phyloP scores from a whole-genome alignment of 768 basidiomycete genomes.

The Boletellus sp. region DNA sequence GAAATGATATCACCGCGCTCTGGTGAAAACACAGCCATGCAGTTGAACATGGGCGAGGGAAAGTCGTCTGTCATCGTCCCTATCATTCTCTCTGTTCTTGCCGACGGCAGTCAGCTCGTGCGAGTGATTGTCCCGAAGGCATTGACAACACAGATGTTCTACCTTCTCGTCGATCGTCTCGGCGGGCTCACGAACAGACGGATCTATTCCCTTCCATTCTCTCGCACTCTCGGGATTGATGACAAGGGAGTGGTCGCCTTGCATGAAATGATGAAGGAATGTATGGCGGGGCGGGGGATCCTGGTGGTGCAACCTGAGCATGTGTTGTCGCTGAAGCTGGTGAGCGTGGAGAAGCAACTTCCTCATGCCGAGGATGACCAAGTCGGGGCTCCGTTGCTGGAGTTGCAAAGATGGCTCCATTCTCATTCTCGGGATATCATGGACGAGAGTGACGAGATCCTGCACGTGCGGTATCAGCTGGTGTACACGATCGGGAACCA shows the following conservation, averaged over 20 bases:
- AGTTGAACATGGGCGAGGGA: constrained; percentile 59
- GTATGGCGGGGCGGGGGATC: constrained; percentile 37
- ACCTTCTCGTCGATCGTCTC: constrained; percentile 39
- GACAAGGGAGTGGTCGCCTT: constrained; percentile 18
- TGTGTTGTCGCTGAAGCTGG: constrained; percentile 45
- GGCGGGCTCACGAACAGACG: constrained; percentile 43
- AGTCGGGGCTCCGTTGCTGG: constrained; percentile 16
- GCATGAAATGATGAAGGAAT: constrained; percentile 20
- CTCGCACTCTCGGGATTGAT: constrained; percentile 30
- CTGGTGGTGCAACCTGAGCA: constrained; percentile 48
- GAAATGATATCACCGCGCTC: constrained; percentile 46
- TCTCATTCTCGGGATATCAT: constrained; percentile 15
- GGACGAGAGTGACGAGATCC: constrained; percentile 33
- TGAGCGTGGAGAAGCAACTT: constrained; percentile 24
- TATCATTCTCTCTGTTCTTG: constrained; percentile 36
- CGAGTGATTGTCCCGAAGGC: constrained; percentile 49
- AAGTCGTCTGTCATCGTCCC: constrained; percentile 50
- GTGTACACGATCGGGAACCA: constrained; percentile 44
- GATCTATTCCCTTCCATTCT: constrained; percentile 47
- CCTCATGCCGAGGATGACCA: constrained; percentile 8
- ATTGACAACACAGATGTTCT: constrained; percentile 44
- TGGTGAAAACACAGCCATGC: constrained; percentile 37
- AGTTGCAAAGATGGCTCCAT: constrained; percentile 18
- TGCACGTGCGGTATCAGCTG: constrained; percentile 45
- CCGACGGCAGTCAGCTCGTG: constrained; percentile 41